Evolutionary conservation across 140 eudicot species (phyloP).

Genomic region (Ambrosia hybrid): DNA sequence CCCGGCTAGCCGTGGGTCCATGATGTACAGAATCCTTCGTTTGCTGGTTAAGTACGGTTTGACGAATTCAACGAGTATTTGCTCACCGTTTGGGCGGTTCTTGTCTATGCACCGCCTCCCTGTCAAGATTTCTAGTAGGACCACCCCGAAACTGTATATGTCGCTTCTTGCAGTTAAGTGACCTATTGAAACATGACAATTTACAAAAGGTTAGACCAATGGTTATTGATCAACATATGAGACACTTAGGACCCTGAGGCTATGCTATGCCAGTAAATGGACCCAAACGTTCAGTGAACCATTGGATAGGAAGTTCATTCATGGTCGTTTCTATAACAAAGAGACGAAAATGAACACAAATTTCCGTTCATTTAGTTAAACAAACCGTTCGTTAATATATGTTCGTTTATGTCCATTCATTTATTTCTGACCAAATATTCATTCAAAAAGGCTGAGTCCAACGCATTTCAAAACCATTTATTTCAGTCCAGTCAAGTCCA

Average conservation of each 20-base stretch:
- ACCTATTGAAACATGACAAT: slow-evolving; percentile 37
- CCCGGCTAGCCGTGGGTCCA: slow-evolving; percentile 68
- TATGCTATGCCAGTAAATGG: not conserved
- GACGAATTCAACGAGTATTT: slow-evolving; percentile 64
- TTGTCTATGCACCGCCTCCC: slow-evolving; percentile 72
- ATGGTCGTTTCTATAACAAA: too few species aligned
- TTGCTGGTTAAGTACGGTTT: slow-evolving; percentile 66
- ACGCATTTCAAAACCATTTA: too few species aligned
- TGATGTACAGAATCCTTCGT: slow-evolving; percentile 54
- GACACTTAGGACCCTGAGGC: not conserved
- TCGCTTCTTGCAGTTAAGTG: slow-evolving; percentile 79
- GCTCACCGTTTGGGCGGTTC: slow-evolving; percentile 71
- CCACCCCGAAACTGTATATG: slow-evolving; percentile 86
- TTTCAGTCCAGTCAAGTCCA: not conserved
- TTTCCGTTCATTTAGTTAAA: too few species aligned
- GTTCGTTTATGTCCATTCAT: too few species aligned
- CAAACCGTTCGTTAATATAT: not conserved
- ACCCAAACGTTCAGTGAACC: not conserved
- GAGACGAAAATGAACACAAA: too few species aligned
- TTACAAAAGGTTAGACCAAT: slow-evolving; percentile 13
- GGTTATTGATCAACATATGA: not conserved
- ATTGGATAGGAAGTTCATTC: not conserved
- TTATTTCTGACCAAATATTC: too few species aligned
- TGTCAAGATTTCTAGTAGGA: slow-evolving; percentile 65
- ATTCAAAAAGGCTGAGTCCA: too few species aligned